Conservation (phyloP, 2,329 filamentous ascomycete genomes). For the Exophiala xenobiotica region DNA sequence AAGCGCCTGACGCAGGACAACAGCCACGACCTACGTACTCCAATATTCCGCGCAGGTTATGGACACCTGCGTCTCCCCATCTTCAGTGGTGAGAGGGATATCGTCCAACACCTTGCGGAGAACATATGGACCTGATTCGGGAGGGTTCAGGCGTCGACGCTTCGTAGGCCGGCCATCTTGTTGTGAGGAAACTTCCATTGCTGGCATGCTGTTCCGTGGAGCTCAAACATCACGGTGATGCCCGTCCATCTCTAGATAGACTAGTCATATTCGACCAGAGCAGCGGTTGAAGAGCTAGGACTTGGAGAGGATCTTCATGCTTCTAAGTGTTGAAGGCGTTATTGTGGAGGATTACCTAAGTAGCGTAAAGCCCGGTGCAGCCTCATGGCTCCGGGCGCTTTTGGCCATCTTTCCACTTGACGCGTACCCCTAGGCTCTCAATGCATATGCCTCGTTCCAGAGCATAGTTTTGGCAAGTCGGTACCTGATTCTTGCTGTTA, state of each 20-base stretch:
- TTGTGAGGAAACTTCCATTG: slow-evolving; percentile 4
- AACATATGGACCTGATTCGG: slow-evolving; percentile 46
- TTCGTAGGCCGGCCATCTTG: slow-evolving; percentile 34
- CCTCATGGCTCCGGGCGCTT: not conserved
- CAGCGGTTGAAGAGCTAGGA: too few species aligned
- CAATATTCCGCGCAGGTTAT: slow-evolving; percentile 65
- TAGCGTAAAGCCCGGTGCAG: not conserved
- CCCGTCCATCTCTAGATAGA: too few species aligned
- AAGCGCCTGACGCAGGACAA: not conserved
- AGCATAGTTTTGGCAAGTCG: not conserved
- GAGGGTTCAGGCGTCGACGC: slow-evolving; percentile 44
- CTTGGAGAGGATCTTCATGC: too few species aligned
- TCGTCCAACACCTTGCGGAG: slow-evolving; percentile 43
- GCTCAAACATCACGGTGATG: too few species aligned
- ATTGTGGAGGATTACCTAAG: not conserved
- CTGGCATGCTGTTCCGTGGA: too few species aligned
- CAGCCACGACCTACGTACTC: slow-evolving; percentile 47
- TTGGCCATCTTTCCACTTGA: slow-evolving; percentile 1
- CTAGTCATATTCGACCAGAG: too few species aligned
- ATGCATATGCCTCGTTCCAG: not conserved
- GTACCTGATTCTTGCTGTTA: not conserved
- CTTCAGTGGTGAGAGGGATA: slow-evolving; percentile 43
- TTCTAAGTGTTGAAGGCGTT: not conserved
- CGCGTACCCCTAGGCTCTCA: not conserved
- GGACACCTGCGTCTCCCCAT: slow-evolving; percentile 45